Evolutionary conservation across 192 early-diverging fungal species (phyloP).

Genomic region (Coemansia furcata): DNA sequence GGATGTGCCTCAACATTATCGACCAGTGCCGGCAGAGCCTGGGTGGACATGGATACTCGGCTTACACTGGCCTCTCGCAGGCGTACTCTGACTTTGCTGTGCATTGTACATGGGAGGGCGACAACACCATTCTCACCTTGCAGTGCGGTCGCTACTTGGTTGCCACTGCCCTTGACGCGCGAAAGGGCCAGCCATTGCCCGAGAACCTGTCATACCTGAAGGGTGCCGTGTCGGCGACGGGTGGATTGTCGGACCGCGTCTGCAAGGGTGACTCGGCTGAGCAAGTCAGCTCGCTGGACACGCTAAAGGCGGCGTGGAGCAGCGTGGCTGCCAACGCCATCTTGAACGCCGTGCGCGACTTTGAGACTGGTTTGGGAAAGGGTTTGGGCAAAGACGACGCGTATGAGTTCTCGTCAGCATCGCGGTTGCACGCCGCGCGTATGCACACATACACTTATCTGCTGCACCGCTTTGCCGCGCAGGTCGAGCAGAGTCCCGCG

Average conservation of each 20-base stretch:
- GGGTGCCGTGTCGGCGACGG: constrained; percentile 51
- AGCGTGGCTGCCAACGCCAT: constrained; percentile 82
- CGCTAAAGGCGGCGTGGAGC: constrained; percentile 76
- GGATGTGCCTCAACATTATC: constrained; percentile 85
- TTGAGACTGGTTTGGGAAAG: constrained; percentile 62
- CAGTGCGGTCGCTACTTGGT: constrained; percentile 87
- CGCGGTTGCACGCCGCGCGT: constrained; percentile 77
- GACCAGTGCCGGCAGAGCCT: constrained; percentile 88
- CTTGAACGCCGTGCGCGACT: constrained; percentile 75
- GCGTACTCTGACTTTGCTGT: constrained; percentile 88
- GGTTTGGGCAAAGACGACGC: constrained; percentile 76
- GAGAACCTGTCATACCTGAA: constrained; percentile 77
- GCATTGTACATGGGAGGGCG: constrained; percentile 86
- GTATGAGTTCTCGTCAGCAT: constrained; percentile 84
- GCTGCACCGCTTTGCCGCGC: constrained; percentile 80
- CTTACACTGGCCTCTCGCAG: constrained; percentile 84
- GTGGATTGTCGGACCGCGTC: constrained; percentile 5
- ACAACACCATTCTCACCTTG: constrained; percentile 89
- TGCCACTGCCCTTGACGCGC: constrained; percentile 63
- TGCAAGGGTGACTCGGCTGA: constrained; percentile 29
- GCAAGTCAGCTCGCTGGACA: constrained; percentile 54
- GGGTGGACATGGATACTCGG: constrained; percentile 92
- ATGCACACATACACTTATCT: constrained; percentile 85
- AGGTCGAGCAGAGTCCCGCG: constrained; percentile 63
- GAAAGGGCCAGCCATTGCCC: constrained; percentile 74